Evolutionary conservation across 352 stramenopile genomes (phyloP).

Genomic region (Pelagophyceae sp.): DNA sequence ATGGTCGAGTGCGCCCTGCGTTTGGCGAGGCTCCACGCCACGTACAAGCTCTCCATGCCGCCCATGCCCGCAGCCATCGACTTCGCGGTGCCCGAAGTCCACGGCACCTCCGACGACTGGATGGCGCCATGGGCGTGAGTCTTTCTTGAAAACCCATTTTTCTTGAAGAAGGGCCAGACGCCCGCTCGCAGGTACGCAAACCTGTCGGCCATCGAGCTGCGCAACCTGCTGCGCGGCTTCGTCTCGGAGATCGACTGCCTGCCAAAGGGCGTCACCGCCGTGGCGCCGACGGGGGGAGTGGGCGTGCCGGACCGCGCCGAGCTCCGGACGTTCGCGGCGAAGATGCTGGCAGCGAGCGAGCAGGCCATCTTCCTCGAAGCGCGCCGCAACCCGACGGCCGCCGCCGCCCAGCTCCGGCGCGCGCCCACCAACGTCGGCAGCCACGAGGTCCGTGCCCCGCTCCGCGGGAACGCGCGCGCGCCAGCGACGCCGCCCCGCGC

Average conservation of each 20-base stretch:
- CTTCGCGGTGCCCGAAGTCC: background rate
- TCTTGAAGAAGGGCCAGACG: no score
- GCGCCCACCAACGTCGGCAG: no score
- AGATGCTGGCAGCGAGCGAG: slow-evolving; percentile 2
- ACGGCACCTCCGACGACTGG: background rate
- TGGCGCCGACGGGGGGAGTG: background rate
- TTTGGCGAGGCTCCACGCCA: background rate
- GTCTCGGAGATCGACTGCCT: slow-evolving; percentile 18
- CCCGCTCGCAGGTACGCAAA: no score
- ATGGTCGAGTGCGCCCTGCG: background rate
- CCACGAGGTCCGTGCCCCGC: no score
- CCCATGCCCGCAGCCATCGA: background rate
- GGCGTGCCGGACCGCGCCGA: background rate
- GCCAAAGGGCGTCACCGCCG: background rate
- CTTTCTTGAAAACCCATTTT: no score
- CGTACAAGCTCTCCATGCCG: background rate
- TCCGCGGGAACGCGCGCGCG: no score
- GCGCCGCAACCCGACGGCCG: background rate
- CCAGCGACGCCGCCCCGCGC: background rate
- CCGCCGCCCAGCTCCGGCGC: no score
- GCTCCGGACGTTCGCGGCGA: slow-evolving; percentile 1
- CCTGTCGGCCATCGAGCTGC: background rate
- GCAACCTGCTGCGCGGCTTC: background rate
- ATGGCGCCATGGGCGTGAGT: background rate
- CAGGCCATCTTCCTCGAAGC: slow-evolving; percentile 2